Conservation (phyloP, 805 yeast species). For the Suhomyces xylopsoci region DNA sequence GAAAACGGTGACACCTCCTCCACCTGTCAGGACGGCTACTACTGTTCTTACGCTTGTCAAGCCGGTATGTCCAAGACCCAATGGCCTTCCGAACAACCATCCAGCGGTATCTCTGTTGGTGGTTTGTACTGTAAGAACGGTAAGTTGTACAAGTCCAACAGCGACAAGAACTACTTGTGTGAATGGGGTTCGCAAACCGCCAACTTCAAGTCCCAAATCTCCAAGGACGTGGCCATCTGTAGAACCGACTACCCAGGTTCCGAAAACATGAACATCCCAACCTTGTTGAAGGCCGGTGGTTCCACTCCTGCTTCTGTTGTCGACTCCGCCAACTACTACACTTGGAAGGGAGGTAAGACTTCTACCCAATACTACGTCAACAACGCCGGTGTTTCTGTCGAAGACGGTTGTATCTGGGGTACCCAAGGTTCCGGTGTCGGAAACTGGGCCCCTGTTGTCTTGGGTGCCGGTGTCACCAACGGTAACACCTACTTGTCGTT, state of each 20-base stretch:
- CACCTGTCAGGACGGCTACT: constrained; percentile 59
- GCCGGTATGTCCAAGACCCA: constrained; percentile 81
- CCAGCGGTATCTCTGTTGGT: constrained; percentile 68
- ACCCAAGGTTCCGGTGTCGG: constrained; percentile 55
- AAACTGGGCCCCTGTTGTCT: constrained; percentile 77
- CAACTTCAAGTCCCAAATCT: constrained; percentile 48
- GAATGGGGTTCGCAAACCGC: constrained; percentile 62
- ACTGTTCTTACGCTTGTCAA: constrained; percentile 77
- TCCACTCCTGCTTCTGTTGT: constrained; percentile 56
- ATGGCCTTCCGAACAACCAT: constrained; percentile 69
- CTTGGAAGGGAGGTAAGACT: constrained; percentile 61
- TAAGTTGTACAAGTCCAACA: constrained; percentile 58
- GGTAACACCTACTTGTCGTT: constrained; percentile 66
- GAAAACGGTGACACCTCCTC: constrained; percentile 47
- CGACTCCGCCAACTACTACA: constrained; percentile 54
- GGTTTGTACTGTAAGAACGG: constrained; percentile 65
- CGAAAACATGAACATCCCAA: constrained; percentile 76
- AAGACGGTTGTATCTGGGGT: constrained; percentile 76
- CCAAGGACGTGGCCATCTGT: constrained; percentile 59
- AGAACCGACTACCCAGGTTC: constrained; percentile 83
- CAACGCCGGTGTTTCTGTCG: constrained; percentile 67
- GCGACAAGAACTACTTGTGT: constrained; percentile 53
- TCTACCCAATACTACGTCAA: constrained; percentile 75
- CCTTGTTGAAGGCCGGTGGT: constrained; percentile 55
- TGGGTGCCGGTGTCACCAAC: constrained; percentile 69